phyloP scores from a whole-genome alignment of 176 grass and related monocot genomes.

The Metroxylon sagu region DNA sequence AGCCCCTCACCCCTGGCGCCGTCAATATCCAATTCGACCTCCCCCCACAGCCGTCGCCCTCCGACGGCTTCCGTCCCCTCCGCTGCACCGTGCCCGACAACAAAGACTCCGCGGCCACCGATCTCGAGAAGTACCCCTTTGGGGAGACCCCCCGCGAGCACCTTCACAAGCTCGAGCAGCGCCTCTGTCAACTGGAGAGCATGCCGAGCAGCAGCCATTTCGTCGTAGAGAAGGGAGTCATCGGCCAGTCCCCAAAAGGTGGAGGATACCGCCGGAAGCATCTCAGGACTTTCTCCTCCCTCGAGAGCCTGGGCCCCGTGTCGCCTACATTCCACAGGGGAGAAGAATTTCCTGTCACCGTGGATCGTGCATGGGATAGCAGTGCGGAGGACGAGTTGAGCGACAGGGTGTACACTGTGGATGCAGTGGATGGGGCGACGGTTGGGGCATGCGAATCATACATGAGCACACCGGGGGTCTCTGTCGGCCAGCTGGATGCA shows the following conservation, averaged over 20 bases:
- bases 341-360: conserved; percentile 21
- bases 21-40: conserved; percentile 27
- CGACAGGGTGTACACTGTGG: conserved; percentile 56
- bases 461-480: conserved; percentile 17
- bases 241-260: conserved; percentile 24
- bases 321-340: background rate
- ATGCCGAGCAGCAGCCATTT: conserved; percentile 4
- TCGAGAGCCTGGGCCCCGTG: conserved; percentile 6
- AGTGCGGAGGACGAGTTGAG: conserved; percentile 13
- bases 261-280: conserved; percentile 1
- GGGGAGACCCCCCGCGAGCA: conserved; percentile 2
- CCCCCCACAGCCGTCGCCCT: conserved; percentile 15
- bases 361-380: conserved; percentile 6
- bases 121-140: conserved; percentile 24
- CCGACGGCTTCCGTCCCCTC: conserved; percentile 6
- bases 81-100: background rate
- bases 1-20: conserved; percentile 7
- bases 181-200: conserved; percentile 37
- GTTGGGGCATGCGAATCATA: conserved; percentile 25
- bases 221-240: conserved; percentile 4
- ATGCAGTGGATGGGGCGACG: conserved; percentile 41
- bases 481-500: conserved; percentile 18
- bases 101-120: conserved; percentile 6
- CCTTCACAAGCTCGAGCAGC: background rate
- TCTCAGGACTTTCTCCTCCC: conserved; percentile 12